Evolutionary conservation across 23 red algal species (phyloP), one percentile per base, ranked within the genome.

Genomic region (Gracilariopsis chorda): DNA sequence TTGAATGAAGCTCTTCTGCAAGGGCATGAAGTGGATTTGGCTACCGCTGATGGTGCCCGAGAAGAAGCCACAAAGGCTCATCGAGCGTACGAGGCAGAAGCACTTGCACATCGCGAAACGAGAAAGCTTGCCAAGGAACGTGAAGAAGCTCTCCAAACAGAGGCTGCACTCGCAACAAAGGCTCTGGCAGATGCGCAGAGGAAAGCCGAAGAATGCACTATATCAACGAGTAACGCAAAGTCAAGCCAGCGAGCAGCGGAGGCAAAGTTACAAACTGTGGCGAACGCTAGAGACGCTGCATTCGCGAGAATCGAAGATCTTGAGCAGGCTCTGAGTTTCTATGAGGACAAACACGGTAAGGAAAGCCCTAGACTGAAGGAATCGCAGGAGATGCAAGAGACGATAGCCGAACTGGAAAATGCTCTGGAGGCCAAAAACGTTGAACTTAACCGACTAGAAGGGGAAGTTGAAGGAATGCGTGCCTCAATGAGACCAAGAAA

Each of bases 351-450:
- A 4, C 57, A 73, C 2, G 88, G 88, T 57, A 80, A 82, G 17
- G 85, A 89, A 60, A 40, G 48, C 0, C 74, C 74, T 27, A 39
- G 88, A 21, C 77, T 87, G 40, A 77, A 53, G 51, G 91, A 94
- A 67, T 53, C 82, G 12, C 48, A 86, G 48, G 78, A 77, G 42
- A 81, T 90, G 41, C 53, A 60, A 29, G 41, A 89, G 39, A 91
- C 87, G 5, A 86, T 88, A 16, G 80, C 81, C 52, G 86, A 87
- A 58, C 86, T 95, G 11, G 93, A 92, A 70, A 85, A 90, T 52
- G 86, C 87, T 20, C 80, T 95, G 32, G 88, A 92, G 53, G 82
- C 81, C 13, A 94, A 94, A n/a, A 94, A 94, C 28, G 82, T 86
- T 3, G 91, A 94, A 78, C 56, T 94, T 32, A 94, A 77, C 19